These are phyloP conservation scores for Chimonanthus salicifolius DNA, from an alignment of 164 flowering plant species.

Conservation along the genomic window DNA sequence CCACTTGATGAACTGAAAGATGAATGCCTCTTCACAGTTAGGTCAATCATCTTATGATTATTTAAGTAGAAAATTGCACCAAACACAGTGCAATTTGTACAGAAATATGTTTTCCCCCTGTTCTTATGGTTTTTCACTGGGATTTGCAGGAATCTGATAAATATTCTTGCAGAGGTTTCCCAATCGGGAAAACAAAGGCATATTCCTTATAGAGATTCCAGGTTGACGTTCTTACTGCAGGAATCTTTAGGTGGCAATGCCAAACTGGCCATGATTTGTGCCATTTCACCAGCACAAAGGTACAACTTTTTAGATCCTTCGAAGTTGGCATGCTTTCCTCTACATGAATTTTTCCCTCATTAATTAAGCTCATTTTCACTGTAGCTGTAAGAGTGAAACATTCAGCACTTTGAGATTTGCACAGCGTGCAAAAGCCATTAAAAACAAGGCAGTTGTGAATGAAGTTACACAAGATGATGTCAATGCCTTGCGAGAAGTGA, in stretches of 20 bases:
- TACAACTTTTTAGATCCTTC: slow-evolving; percentile 11
- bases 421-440: slow-evolving; percentile 91
- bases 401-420: slow-evolving; percentile 93
- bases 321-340: not conserved
- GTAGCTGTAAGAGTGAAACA: slow-evolving; percentile 90
- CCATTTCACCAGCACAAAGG: slow-evolving; percentile 91
- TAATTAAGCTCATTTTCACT: not conserved
- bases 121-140: slow-evolving; percentile 8
- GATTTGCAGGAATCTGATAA: slow-evolving; percentile 82
- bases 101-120: too few relatives aligned
- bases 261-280: slow-evolving; percentile 92
- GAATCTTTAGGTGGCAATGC: slow-evolving; percentile 99
- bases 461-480: slow-evolving; percentile 93
- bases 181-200: slow-evolving; percentile 97
- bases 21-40: not conserved
- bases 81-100: not conserved
- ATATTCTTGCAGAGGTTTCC: slow-evolving; percentile 94
- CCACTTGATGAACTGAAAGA: not conserved
- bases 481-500: slow-evolving; percentile 73
- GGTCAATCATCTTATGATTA: not conserved
- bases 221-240: slow-evolving; percentile 87
- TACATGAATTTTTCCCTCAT: not conserved
- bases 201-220: slow-evolving; percentile 95
- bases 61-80: not conserved
- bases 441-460: slow-evolving; percentile 91